These are phyloP conservation scores for Afroboletus lepidellus DNA, from an alignment of 1,284 basidiomycete genomes.

Conservation along the genomic window DNA sequence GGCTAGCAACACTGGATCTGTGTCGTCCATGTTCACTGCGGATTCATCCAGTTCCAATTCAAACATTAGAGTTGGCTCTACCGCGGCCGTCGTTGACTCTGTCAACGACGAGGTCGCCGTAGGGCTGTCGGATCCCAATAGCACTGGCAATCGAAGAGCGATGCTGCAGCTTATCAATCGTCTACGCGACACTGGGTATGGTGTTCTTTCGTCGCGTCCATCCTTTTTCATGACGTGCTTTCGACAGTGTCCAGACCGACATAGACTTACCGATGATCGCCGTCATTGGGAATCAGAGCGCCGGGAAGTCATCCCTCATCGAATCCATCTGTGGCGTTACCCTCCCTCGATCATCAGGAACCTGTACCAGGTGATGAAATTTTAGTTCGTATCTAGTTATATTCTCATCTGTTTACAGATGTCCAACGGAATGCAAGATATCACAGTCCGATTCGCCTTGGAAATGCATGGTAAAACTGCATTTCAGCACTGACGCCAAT, in stretches of 20 bases:
- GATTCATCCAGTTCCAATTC: background rate
- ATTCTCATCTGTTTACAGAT: slow-evolving; percentile 41
- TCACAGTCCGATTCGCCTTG: slow-evolving; percentile 46
- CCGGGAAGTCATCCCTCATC: slow-evolving; percentile 73
- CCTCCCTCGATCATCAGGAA: slow-evolving; percentile 60
- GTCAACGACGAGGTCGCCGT: slow-evolving; percentile 23
- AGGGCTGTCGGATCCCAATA: slow-evolving; percentile 45
- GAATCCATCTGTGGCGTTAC: slow-evolving; percentile 73
- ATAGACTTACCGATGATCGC: slow-evolving; percentile 70
- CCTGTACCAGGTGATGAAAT: slow-evolving; percentile 58
- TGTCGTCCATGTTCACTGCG: background rate
- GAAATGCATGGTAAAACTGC: slow-evolving; percentile 60
- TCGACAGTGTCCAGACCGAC: slow-evolving; percentile 55
- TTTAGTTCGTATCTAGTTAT: fast-evolving
- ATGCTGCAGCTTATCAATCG: slow-evolving; percentile 55
- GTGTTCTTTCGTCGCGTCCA: background rate
- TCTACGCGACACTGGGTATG: slow-evolving; percentile 55
- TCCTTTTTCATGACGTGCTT: background rate
- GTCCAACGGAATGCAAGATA: slow-evolving; percentile 68
- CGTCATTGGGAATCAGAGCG: slow-evolving; percentile 65
- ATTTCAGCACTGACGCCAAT: slow-evolving; percentile 46
- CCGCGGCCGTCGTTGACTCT: background rate
- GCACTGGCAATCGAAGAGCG: slow-evolving; percentile 37
- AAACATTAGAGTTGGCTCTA: background rate
- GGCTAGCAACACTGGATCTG: background rate